Percentiles rank a stretch among this genome's conserved stretches.
Conservation (phyloP, 768 basidiomycete genomes). For the Saitozyma sp. region DNA sequence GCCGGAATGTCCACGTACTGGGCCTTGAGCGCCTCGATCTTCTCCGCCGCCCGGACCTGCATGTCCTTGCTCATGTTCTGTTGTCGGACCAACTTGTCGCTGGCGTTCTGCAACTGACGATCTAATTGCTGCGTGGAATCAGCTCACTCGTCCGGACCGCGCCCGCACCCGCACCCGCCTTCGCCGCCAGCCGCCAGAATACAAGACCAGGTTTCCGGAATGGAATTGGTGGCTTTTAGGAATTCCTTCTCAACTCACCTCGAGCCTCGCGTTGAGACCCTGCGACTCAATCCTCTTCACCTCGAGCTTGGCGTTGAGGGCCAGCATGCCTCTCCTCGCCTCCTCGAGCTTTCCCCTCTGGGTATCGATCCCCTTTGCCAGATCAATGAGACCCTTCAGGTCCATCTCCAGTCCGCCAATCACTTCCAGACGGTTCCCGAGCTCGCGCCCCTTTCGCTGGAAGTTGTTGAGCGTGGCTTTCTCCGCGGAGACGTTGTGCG, state of each 20-base stretch:
- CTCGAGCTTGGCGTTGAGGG: constrained; percentile 66
- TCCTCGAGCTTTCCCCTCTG: constrained; percentile 16
- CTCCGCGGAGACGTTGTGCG: constrained; percentile 66
- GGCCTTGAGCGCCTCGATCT: constrained; percentile 70
- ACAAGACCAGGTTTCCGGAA: no score
- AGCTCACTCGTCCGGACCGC: not conserved
- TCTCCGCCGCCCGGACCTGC: constrained; percentile 68
- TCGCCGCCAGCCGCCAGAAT: not conserved
- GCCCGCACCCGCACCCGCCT: not conserved
- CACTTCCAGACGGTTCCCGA: constrained; percentile 71
- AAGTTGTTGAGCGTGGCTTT: constrained; percentile 65
- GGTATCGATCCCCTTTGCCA: constrained; percentile 35
- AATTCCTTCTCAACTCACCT: constrained; percentile 56
- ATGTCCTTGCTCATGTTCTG: constrained; percentile 79
- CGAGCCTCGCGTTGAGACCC: constrained; percentile 66
- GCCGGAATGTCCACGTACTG: constrained; percentile 75
- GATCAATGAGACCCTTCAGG: constrained; percentile 35
- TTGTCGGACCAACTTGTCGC: constrained; percentile 76
- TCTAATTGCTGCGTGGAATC: constrained; percentile 64
- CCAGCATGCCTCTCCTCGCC: constrained; percentile 68
- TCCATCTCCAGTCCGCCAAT: constrained; percentile 71
- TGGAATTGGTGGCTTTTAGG: no score
- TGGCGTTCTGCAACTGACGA: constrained; percentile 76
- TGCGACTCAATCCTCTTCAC: constrained; percentile 70
- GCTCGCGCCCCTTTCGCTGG: constrained; percentile 73